Percentiles rank a stretch among this genome's conserved stretches.
These are phyloP conservation scores for Fusarium sp. DNA, from an alignment of 2,329 filamentous ascomycete genomes.

Conservation along the genomic window DNA sequence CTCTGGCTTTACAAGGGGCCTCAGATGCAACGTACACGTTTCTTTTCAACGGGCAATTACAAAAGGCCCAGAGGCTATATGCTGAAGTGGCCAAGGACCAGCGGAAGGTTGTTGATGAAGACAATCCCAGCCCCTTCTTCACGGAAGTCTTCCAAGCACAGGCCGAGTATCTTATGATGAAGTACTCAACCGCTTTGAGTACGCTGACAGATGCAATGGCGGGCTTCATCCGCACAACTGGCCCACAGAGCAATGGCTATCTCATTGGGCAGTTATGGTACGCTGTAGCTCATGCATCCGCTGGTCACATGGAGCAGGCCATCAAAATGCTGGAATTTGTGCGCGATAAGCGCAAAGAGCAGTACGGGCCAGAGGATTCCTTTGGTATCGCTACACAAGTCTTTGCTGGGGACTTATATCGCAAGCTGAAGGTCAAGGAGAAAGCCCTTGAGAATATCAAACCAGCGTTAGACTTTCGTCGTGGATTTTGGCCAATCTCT, in stretches of 20 bases:
- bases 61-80: neutral
- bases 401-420: neutral
- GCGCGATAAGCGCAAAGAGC: constrained; percentile 4
- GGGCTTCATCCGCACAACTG: neutral
- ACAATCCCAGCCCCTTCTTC: neutral
- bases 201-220: neutral
- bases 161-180: neutral
- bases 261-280: neutral
- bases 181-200: neutral
- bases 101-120: neutral
- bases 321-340: constrained; percentile 2
- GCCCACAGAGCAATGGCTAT: neutral
- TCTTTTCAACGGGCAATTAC: neutral
- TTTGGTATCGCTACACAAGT: neutral
- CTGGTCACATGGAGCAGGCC: neutral
- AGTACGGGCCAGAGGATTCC: neutral
- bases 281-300: neutral
- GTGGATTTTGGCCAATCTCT: neutral
- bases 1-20: neutral
- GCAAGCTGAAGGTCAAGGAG: neutral
- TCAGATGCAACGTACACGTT: neutral
- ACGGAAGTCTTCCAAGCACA: neutral
- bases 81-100: neutral
- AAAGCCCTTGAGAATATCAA: neutral
- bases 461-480: neutral